These are phyloP conservation scores for Styphnolobium japonicum DNA, from an alignment of 306 rosid genomes.

Conservation along the genomic window DNA sequence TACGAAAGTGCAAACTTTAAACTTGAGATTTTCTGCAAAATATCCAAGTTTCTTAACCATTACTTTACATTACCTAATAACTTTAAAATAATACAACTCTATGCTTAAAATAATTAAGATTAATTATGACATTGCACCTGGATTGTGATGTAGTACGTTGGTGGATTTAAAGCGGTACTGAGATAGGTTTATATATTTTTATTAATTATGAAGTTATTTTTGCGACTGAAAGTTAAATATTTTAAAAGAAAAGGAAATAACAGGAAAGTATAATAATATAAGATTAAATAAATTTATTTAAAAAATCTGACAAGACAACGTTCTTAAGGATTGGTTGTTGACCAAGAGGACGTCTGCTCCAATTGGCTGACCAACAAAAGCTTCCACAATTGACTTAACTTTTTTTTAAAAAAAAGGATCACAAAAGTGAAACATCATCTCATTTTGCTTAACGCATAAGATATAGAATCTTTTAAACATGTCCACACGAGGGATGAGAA, in stretches of 20 bases:
- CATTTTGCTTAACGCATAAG: slow-evolving; percentile 33
- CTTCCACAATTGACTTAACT: slow-evolving; percentile 5
- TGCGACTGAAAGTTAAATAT: not conserved
- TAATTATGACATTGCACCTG: not conserved
- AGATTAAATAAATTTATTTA: not conserved
- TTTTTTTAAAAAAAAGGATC: not conserved
- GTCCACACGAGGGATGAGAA: not conserved
- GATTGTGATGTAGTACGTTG: not conserved
- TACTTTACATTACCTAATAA: not conserved
- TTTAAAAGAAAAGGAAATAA: not conserved
- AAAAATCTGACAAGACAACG: slow-evolving; percentile 25
- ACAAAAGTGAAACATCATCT: not conserved
- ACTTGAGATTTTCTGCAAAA: not conserved
- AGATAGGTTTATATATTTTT: not conserved
- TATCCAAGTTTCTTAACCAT: not conserved
- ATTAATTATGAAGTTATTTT: not conserved
- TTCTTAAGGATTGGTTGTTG: slow-evolving; percentile 6
- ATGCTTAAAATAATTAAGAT: not conserved
- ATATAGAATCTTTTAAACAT: not conserved
- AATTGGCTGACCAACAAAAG: slow-evolving; percentile 16
- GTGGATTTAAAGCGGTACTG: not conserved
- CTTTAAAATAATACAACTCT: not conserved
- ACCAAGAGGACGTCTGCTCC: slow-evolving; percentile 10
- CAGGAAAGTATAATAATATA: too few species aligned
- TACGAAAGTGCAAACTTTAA: too few species aligned